Evolutionary conservation across 2,329 filamentous ascomycete species (phyloP).

Genomic region (Thermomyces lanuginosus): DNA sequence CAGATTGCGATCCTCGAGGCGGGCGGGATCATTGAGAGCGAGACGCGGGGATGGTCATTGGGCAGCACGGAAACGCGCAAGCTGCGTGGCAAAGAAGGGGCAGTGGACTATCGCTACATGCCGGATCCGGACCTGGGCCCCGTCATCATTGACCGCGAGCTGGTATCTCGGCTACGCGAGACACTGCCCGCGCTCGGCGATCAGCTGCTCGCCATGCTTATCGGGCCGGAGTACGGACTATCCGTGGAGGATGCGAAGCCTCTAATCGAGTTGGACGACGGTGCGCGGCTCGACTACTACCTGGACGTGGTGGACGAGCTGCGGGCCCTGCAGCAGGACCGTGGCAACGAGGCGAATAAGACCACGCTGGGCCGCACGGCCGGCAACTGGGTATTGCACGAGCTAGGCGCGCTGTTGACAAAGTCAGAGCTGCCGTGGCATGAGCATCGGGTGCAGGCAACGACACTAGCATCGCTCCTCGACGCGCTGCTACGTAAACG

Average conservation of each 20-base stretch:
- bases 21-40: conserved; percentile 60
- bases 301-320: conserved; percentile 28
- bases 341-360: conserved; percentile 12
- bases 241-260: conserved; percentile 70
- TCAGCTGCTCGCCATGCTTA: conserved; percentile 46
- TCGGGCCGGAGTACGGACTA: conserved; percentile 46
- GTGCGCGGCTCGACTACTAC: conserved; percentile 68
- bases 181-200: conserved; percentile 61
- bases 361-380: conserved; percentile 31
- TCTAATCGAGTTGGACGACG: conserved; percentile 59
- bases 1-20: conserved; percentile 67
- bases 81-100: conserved; percentile 82
- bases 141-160: conserved; percentile 53
- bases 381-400: conserved; percentile 59
- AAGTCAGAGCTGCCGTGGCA: conserved; percentile 36
- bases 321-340: conserved; percentile 11
- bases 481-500: conserved; percentile 26
- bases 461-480: conserved; percentile 31
- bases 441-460: conserved; percentile 22
- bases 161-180: conserved; percentile 46
- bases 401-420: conserved; percentile 48
- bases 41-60: conserved; percentile 85
- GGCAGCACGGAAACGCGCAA: conserved; percentile 66
- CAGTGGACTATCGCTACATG: conserved; percentile 98
- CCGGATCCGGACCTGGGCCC: conserved; percentile 82